Evolutionary conservation across 2,329 filamentous ascomycete species (phyloP).

Genomic region (Aaosphaeria pasadenensis): DNA sequence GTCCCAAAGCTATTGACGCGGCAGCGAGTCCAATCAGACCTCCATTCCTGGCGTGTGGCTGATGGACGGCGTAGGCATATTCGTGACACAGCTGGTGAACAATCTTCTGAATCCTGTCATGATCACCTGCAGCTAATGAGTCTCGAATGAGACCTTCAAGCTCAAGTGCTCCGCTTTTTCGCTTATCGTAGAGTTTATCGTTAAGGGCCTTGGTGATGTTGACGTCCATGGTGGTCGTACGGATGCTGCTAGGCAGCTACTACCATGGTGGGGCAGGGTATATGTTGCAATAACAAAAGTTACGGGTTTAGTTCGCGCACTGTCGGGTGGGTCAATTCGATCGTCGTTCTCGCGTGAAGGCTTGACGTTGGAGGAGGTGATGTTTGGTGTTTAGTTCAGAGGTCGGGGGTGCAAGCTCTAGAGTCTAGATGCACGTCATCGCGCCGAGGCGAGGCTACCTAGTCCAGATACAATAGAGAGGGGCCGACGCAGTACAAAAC

Average conservation of each 20-base stretch:
- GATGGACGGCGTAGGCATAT: conserved; percentile 95
- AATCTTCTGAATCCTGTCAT: conserved; percentile 77
- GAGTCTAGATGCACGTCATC: conserved; percentile 22
- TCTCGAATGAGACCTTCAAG: conserved; percentile 90
- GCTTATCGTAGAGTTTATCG: conserved; percentile 98
- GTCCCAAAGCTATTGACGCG: conserved; percentile 89
- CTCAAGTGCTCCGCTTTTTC: conserved; percentile 93
- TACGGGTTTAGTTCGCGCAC: no score
- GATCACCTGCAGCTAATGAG: conserved; percentile 71
- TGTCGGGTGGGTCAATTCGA: no score
- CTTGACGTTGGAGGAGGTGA: no score
- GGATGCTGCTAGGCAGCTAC: conserved; percentile 5
- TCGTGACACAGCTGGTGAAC: conserved; percentile 97
- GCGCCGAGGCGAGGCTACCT: conserved; percentile 11
- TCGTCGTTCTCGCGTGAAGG: no score
- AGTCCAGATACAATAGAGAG: not conserved
- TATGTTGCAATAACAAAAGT: no score
- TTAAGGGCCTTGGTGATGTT: conserved; percentile 88
- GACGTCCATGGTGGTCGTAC: conserved; percentile 65
- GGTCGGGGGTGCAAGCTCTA: not conserved
- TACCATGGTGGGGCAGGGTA: not conserved
- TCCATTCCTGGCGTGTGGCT: conserved; percentile 93
- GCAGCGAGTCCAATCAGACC: conserved; percentile 93
- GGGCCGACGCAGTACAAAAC: no score
- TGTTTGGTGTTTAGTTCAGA: no score